phyloP scores from a whole-genome alignment of 768 basidiomycete species.

The Leccinum obscurum region DNA sequence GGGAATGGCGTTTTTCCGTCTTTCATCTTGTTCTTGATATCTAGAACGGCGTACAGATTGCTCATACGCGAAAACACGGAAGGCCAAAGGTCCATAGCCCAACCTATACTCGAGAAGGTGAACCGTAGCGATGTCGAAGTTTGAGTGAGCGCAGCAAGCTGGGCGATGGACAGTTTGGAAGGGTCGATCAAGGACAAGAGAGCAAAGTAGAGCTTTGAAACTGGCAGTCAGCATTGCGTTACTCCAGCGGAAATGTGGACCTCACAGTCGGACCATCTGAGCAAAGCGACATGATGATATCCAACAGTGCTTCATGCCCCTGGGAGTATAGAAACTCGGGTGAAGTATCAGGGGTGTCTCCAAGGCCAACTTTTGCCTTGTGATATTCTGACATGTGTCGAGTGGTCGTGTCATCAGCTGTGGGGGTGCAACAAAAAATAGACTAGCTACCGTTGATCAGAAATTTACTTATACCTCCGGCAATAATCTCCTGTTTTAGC shows the following conservation, averaged over 20 bases:
- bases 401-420: background rate
- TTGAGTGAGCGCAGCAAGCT: conserved; percentile 33
- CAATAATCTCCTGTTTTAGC: conserved; percentile 25
- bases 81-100: conserved; percentile 9
- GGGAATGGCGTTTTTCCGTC: conserved; percentile 30
- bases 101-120: conserved; percentile 21
- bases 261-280: conserved; percentile 20
- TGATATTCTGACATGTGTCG: conserved; percentile 19
- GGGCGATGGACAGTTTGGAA: conserved; percentile 28
- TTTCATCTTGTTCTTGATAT: conserved; percentile 25
- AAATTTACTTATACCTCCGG: conserved; percentile 17
- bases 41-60: conserved; percentile 23
- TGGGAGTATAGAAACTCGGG: conserved; percentile 16
- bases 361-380: conserved; percentile 21
- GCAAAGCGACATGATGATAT: conserved; percentile 10
- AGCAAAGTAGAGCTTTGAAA: conserved; percentile 27
- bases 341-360: conserved; percentile 12
- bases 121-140: conserved; percentile 23
- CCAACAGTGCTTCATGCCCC: background rate
- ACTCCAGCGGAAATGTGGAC: background rate
- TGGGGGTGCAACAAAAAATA: background rate
- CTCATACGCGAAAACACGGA: conserved; percentile 20
- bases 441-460: conserved; percentile 15
- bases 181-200: conserved; percentile 27
- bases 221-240: background rate